Percentiles rank a stretch among this genome's conserved stretches.
Conservation (phyloP, 305 asterid species). For the Nicotiana rustica region DNA sequence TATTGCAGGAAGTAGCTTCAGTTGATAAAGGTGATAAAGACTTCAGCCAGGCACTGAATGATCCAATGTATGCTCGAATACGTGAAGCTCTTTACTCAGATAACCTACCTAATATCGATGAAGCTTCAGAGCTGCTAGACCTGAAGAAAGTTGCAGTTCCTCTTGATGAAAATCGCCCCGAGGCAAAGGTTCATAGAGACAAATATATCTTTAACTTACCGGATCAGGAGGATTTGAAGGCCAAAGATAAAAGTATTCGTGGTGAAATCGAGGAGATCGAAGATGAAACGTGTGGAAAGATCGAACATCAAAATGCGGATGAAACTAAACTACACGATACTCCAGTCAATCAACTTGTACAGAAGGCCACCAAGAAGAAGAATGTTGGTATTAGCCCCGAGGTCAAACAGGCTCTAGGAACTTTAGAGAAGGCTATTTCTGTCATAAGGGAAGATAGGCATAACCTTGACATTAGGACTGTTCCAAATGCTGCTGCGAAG, state of each 20-base stretch:
- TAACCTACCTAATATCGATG: slow-evolving; percentile 31
- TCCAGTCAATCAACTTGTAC: slow-evolving; percentile 34
- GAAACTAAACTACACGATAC: slow-evolving; percentile 20
- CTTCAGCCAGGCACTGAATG: slow-evolving; percentile 63
- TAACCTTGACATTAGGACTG: slow-evolving; percentile 35
- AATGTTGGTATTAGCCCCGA: slow-evolving; percentile 54
- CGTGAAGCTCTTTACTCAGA: slow-evolving; percentile 64
- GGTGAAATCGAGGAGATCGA: slow-evolving; percentile 63
- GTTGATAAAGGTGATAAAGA: slow-evolving; percentile 63
- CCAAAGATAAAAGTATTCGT: slow-evolving; percentile 32
- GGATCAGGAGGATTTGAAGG: slow-evolving; percentile 32
- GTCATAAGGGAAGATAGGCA: slow-evolving; percentile 51
- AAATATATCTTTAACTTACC: slow-evolving; percentile 33
- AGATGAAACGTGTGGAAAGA: slow-evolving; percentile 46
- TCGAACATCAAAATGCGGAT: slow-evolving; percentile 33
- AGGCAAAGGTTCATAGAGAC: slow-evolving; percentile 13
- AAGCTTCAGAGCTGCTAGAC: slow-evolving; percentile 38
- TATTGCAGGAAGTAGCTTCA: slow-evolving; percentile 77
- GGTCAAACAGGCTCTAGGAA: slow-evolving; percentile 70
- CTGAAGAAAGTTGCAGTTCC: slow-evolving; percentile 30
- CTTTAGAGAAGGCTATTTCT: slow-evolving; percentile 64
- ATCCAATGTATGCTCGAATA: slow-evolving; percentile 61
- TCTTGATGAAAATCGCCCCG: slow-evolving; percentile 38
- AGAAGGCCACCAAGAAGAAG: slow-evolving; percentile 35
- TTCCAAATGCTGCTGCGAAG: slow-evolving; percentile 10